phyloP scores from a whole-genome alignment of 2,329 filamentous ascomycete species.

The Calonectria montana region DNA sequence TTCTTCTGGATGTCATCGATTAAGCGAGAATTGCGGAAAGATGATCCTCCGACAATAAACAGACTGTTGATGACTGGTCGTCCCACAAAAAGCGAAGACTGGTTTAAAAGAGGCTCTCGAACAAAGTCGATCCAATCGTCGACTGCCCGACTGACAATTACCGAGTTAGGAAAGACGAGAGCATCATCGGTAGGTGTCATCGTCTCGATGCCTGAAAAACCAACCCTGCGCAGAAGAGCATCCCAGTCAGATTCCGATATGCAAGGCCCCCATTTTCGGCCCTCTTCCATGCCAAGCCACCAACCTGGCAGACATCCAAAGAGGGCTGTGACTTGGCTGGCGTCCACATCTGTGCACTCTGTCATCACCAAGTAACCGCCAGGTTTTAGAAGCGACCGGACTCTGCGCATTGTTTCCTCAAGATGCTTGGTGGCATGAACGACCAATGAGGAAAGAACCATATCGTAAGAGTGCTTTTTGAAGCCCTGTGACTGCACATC shows the following conservation, averaged over 20 bases:
- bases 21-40: background rate
- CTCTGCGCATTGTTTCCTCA: background rate
- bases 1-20: background rate
- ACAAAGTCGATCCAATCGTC: conserved; percentile 7
- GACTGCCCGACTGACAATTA: conserved; percentile 1
- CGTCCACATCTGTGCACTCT: conserved; percentile 15
- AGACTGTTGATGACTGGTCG: background rate
- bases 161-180: conserved; percentile 1
- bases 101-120: conserved; percentile 3
- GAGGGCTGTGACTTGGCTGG: background rate
- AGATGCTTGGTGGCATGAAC: background rate
- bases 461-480: conserved; percentile 1
- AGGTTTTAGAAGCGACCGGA: background rate
- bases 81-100: background rate
- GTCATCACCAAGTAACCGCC: conserved; percentile 4
- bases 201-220: conserved; percentile 26
- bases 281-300: conserved; percentile 25
- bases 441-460: background rate
- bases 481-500: background rate
- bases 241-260: conserved; percentile 26
- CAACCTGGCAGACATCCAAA: conserved; percentile 27
- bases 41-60: background rate
- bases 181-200: conserved; percentile 4
- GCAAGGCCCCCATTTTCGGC: conserved; percentile 15
- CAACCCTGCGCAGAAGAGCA: conserved; percentile 5